phyloP scores from a whole-genome alignment of 2,329 filamentous ascomycete species.

The Periconia sp. region DNA sequence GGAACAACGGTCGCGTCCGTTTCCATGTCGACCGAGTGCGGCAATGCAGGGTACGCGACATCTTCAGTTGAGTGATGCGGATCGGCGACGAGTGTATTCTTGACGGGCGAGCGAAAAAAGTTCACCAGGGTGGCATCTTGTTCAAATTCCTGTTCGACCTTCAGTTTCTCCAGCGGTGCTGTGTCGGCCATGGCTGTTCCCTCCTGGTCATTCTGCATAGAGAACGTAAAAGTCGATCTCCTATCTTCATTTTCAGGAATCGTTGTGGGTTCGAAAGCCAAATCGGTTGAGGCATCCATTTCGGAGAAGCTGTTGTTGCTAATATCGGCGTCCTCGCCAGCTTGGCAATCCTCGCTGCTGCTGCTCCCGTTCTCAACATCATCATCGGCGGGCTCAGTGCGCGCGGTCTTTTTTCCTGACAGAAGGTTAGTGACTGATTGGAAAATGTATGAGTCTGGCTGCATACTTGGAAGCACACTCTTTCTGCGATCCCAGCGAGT shows the following conservation, averaged over 20 bases:
- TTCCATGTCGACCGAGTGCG: conserved; percentile 6
- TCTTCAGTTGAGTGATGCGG: conserved; percentile 8
- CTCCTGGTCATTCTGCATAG: conserved; percentile 11
- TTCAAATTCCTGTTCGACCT: not conserved
- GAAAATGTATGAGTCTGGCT: not conserved
- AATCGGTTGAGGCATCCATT: not conserved
- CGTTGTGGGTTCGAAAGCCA: not conserved
- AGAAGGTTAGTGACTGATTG: conserved; percentile 10
- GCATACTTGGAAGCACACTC: conserved; percentile 37
- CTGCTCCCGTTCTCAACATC: conserved; percentile 12
- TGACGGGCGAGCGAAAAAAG: conserved; percentile 27
- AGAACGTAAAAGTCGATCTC: conserved; percentile 21
- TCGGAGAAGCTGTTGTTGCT: conserved; percentile 13
- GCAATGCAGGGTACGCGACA: conserved; percentile 20
- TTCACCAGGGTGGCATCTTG: conserved; percentile 23
- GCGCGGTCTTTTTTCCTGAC: conserved; percentile 29
- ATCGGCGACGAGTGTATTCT: not conserved
- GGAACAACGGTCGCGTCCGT: not conserved
- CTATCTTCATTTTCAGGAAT: conserved; percentile 6
- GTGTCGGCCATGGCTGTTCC: conserved; percentile 7
- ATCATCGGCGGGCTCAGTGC: conserved; percentile 1
- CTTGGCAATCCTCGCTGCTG: conserved; percentile 13
- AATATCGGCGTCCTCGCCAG: conserved; percentile 15
- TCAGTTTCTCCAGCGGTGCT: conserved; percentile 6
- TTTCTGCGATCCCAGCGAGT: conserved; percentile 42